Evolutionary conservation across 352 stramenopile species (phyloP).

Genomic region (Globisporangium polare): DNA sequence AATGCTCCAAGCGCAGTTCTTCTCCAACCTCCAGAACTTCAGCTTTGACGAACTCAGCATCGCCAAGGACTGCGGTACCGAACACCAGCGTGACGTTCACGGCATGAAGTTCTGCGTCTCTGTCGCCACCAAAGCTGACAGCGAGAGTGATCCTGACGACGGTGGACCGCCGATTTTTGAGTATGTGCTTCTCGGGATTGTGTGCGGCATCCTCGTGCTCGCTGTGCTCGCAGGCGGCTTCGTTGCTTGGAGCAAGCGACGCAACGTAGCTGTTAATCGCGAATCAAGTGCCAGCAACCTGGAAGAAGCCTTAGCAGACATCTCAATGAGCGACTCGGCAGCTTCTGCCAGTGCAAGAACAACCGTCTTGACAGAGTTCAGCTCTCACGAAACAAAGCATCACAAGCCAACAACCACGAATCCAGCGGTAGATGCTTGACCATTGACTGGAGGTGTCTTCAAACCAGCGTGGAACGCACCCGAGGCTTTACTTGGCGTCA

Average conservation of each 20-base stretch:
- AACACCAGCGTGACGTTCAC: not conserved
- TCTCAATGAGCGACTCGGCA: too few relatives aligned
- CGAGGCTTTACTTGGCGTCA: not conserved
- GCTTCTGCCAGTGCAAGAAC: too few relatives aligned
- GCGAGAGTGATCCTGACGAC: too few relatives aligned
- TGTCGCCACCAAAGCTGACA: not conserved
- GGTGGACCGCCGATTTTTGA: not conserved
- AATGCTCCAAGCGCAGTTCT: conserved; percentile 2
- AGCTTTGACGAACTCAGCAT: not conserved
- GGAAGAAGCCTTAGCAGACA: not conserved
- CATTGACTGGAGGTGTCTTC: too few relatives aligned
- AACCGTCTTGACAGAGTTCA: not conserved
- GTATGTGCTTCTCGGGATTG: not conserved
- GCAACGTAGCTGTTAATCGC: not conserved
- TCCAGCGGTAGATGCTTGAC: too few relatives aligned
- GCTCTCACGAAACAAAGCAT: too few relatives aligned
- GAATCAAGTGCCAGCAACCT: not conserved
- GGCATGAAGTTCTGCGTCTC: conserved; percentile 1
- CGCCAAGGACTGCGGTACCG: conserved; percentile 1
- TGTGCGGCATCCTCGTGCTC: not conserved
- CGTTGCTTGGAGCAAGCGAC: not conserved
- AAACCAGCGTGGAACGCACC: not conserved
- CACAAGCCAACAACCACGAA: not conserved
- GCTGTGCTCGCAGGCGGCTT: not conserved
- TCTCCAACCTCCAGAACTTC: not conserved